These are phyloP conservation scores for Verbascum thapsus DNA, from an alignment of 257 asterid species.

Conservation along the genomic window DNA sequence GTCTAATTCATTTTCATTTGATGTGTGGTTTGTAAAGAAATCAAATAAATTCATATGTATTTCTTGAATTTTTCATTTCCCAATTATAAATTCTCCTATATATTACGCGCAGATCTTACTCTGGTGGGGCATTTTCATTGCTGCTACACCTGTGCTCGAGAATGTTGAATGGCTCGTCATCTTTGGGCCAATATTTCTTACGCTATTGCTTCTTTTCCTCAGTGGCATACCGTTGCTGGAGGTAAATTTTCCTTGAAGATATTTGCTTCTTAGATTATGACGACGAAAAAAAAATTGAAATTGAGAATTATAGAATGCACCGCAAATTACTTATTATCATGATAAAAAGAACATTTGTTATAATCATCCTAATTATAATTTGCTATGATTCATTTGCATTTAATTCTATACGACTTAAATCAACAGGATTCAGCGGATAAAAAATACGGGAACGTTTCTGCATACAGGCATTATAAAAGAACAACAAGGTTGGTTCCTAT, in stretches of 20 bases:
- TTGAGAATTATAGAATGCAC: too few species aligned
- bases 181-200: constrained; percentile 79
- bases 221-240: constrained; percentile 94
- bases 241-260: constrained; percentile 55
- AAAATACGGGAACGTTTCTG: constrained; percentile 63
- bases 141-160: constrained; percentile 79
- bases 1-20: too few species aligned
- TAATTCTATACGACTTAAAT: constrained; percentile 18
- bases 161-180: constrained; percentile 88
- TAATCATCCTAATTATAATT: not conserved
- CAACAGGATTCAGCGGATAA: constrained; percentile 81
- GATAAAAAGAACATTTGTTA: too few species aligned
- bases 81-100: constrained; percentile 1
- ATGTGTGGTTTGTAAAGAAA: not conserved
- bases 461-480: constrained; percentile 69
- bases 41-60: constrained; percentile 6
- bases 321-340: too few species aligned
- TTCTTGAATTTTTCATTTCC: not conserved
- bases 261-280: too few species aligned
- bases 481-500: constrained; percentile 66
- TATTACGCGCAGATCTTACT: constrained; percentile 66
- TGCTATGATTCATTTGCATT: not conserved
- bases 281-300: too few species aligned
- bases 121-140: constrained; percentile 97
- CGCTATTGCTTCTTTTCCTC: constrained; percentile 75